Evolutionary conservation across 2,329 filamentous ascomycete species (phyloP).

Genomic region (Aspergillus sp.): DNA sequence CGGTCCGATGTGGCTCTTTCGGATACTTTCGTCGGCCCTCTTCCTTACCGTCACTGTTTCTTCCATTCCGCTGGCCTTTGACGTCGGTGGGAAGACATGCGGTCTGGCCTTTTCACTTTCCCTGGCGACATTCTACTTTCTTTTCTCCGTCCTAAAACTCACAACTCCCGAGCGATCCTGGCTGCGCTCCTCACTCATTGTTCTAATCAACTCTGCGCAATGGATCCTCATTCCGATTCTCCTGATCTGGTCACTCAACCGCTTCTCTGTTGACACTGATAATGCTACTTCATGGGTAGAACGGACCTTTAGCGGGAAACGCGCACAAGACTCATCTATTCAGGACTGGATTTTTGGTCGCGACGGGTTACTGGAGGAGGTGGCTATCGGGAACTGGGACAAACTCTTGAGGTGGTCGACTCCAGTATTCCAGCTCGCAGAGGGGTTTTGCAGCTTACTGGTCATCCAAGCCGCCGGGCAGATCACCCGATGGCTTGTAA

Average conservation of each 20-base stretch:
- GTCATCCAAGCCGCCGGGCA: constrained; percentile 95
- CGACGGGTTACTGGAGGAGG: constrained; percentile 75
- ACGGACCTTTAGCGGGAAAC: constrained; percentile 69
- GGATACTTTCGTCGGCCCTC: constrained; percentile 73
- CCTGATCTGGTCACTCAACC: constrained; percentile 92
- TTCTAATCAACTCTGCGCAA: constrained; percentile 72
- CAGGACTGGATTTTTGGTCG: constrained; percentile 86
- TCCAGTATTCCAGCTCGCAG: constrained; percentile 88
- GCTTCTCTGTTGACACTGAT: constrained; percentile 89
- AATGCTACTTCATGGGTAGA: constrained; percentile 71
- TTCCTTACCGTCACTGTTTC: constrained; percentile 93
- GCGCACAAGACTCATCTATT: constrained; percentile 64
- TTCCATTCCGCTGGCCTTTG: constrained; percentile 94
- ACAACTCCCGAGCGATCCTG: constrained; percentile 76
- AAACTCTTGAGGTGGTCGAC: constrained; percentile 85
- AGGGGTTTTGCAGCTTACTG: constrained; percentile 93
- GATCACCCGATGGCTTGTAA: constrained; percentile 92
- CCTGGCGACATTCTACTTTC: constrained; percentile 85
- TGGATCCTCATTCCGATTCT: constrained; percentile 83
- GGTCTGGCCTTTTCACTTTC: constrained; percentile 91
- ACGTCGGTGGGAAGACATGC: constrained; percentile 93
- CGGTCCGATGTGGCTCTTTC: constrained; percentile 75
- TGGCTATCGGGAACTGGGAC: constrained; percentile 85
- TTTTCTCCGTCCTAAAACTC: constrained; percentile 78
- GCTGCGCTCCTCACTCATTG: constrained; percentile 69